Evolutionary conservation across 1,284 basidiomycete genomes (phyloP).

Genomic region (Tilletia indica): DNA sequence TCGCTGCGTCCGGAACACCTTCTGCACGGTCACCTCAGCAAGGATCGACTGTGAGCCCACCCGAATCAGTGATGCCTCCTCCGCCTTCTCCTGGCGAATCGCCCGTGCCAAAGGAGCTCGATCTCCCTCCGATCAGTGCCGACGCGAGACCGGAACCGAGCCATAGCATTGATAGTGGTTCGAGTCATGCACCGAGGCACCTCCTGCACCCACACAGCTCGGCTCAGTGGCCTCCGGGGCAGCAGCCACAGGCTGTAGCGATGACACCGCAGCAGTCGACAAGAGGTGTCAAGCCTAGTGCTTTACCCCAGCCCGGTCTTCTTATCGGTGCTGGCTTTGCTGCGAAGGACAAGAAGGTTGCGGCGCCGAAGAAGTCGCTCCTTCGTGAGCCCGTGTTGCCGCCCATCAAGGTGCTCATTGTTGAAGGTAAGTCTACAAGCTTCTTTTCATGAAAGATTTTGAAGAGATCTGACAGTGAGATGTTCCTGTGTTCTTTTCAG

Average conservation of each 20-base stretch:
- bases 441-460: background rate
- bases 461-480: background rate
- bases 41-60: background rate
- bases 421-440: constrained; percentile 33
- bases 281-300: constrained; percentile 33
- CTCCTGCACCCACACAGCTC: background rate
- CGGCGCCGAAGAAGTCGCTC: constrained; percentile 40
- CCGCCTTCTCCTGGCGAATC: constrained; percentile 10
- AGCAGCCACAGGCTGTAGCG: constrained; percentile 25
- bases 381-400: constrained; percentile 48
- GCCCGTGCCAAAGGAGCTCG: constrained; percentile 8
- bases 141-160: background rate
- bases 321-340: constrained; percentile 52
- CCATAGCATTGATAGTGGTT: background rate
- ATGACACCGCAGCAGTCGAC: constrained; percentile 25
- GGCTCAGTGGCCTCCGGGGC: background rate
- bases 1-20: background rate
- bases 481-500: constrained; percentile 59
- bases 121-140: background rate
- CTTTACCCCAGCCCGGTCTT: constrained; percentile 50
- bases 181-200: background rate
- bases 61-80: background rate
- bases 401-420: constrained; percentile 54
- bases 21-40: constrained; percentile 1
- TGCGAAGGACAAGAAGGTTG: constrained; percentile 27